Percentiles rank a stretch among this genome's conserved stretches.
These are phyloP conservation scores for Cytidiella melzeri DNA, from an alignment of 768 basidiomycete species.

Conservation along the genomic window DNA sequence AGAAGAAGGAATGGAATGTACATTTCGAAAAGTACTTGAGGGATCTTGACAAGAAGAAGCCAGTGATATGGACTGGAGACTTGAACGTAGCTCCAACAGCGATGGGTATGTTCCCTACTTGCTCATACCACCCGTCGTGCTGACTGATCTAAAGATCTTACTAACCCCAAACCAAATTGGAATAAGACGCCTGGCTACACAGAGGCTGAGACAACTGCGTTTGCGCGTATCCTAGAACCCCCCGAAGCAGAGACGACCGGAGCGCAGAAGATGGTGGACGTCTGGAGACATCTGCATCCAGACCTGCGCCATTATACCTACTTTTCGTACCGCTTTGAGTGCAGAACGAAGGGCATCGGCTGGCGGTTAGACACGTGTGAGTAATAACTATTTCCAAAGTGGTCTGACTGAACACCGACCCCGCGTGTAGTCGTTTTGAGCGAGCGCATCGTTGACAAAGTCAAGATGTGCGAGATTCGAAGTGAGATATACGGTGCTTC, in stretches of 20 bases:
- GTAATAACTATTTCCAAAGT: constrained; percentile 12
- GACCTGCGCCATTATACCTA: constrained; percentile 74
- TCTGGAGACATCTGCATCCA: constrained; percentile 74
- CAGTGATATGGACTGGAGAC: constrained; percentile 87
- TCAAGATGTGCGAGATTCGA: constrained; percentile 81
- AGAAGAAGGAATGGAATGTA: constrained; percentile 72
- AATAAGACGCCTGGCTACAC: constrained; percentile 88
- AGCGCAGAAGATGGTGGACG: constrained; percentile 52
- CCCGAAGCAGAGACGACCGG: constrained; percentile 29
- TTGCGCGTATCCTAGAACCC: constrained; percentile 58
- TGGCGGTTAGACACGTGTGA: constrained; percentile 88
- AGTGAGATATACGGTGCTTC: constrained; percentile 83
- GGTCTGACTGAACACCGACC: neutral
- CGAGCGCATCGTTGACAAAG: constrained; percentile 55
- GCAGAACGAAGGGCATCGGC: constrained; percentile 72
- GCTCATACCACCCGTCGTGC: constrained; percentile 2
- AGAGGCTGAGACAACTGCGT: constrained; percentile 72
- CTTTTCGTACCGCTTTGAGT: constrained; percentile 79
- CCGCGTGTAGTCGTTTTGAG: constrained; percentile 67
- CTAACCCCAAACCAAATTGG: constrained; percentile 71
- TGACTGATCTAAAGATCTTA: constrained; percentile 43
- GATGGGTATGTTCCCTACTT: constrained; percentile 39
- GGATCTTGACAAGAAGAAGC: constrained; percentile 68
- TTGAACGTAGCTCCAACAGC: constrained; percentile 81
- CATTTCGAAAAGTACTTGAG: constrained; percentile 74